Evolutionary conservation across 306 rosid species (phyloP).

Genomic region (Crataegus laevigata): DNA sequence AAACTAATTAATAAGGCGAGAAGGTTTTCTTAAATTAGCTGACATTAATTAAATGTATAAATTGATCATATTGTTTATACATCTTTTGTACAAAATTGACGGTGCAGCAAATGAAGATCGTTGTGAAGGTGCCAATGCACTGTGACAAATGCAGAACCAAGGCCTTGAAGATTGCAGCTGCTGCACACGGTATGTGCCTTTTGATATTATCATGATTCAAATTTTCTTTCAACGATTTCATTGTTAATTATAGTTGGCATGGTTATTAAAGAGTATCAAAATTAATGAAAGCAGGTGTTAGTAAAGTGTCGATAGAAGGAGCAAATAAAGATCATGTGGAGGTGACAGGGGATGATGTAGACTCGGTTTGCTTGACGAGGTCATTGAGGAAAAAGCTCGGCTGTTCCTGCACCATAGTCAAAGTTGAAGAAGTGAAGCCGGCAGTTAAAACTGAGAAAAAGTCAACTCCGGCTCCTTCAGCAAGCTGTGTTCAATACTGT

Average conservation of each 20-base stretch:
- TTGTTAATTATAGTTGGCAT: not conserved
- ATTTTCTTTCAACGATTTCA: not conserved
- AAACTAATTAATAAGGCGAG: too few relatives aligned
- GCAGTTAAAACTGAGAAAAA: not conserved
- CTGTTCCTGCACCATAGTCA: not conserved
- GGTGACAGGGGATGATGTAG: conserved; percentile 11
- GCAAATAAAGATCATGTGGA: conserved; percentile 15
- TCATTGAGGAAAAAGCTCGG: conserved; percentile 3
- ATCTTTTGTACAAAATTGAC: not conserved
- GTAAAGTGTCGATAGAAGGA: conserved; percentile 23
- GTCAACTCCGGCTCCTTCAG: not conserved
- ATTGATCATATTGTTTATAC: not conserved
- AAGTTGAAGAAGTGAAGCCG: conserved; percentile 3
- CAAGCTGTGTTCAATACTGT: not conserved
- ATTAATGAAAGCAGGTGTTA: conserved; percentile 17
- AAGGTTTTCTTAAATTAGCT: too few relatives aligned
- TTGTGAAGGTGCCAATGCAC: conserved; percentile 12
- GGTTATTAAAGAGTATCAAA: not conserved
- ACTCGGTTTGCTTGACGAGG: conserved; percentile 5
- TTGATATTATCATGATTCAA: not conserved
- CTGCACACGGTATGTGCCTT: not conserved
- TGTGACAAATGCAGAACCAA: conserved; percentile 24
- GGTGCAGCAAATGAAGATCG: conserved; percentile 25
- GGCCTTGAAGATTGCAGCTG: conserved; percentile 32
- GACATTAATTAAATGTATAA: not conserved